These are phyloP conservation scores for Monilinia aucupariae DNA, from an alignment of 2,329 filamentous ascomycete species.

Conservation along the genomic window DNA sequence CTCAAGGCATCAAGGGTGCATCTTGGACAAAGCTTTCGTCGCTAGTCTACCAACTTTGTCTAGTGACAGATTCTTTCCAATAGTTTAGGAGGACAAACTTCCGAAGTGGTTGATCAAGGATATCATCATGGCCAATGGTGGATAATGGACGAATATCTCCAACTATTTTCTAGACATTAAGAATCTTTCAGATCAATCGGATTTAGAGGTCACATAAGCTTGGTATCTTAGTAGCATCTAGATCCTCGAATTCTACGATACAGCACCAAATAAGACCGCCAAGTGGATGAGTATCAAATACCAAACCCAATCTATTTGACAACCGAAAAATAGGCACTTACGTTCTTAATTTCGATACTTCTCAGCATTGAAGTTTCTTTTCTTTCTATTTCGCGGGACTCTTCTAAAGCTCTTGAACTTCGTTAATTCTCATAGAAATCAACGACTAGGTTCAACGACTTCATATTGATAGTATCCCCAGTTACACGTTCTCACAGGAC, in stretches of 20 bases:
- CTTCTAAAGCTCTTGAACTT: too few species aligned
- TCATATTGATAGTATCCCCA: background rate
- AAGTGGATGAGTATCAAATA: too few species aligned
- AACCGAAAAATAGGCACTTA: background rate
- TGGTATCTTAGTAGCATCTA: background rate
- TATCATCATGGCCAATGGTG: background rate
- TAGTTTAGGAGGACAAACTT: too few species aligned
- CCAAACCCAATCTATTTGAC: background rate
- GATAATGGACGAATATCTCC: too few species aligned
- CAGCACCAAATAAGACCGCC: too few species aligned
- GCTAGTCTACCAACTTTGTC: too few species aligned
- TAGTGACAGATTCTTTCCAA: too few species aligned
- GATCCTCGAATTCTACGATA: background rate
- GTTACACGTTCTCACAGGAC: conserved; percentile 1
- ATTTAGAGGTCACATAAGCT: background rate
- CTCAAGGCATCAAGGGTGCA: too few species aligned
- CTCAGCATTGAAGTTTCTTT: background rate
- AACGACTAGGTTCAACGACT: background rate
- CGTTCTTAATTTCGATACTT: background rate
- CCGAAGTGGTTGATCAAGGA: background rate
- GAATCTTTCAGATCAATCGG: background rate
- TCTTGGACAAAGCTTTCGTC: too few species aligned
- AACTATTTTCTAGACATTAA: background rate
- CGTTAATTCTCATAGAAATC: background rate
- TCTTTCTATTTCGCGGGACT: too few species aligned